A percentile compares a stretch with the other conserved stretches of the same genome.
Evolutionary conservation across 257 asterid genomes (phyloP).

Genomic region (Solanum peruvianum): DNA sequence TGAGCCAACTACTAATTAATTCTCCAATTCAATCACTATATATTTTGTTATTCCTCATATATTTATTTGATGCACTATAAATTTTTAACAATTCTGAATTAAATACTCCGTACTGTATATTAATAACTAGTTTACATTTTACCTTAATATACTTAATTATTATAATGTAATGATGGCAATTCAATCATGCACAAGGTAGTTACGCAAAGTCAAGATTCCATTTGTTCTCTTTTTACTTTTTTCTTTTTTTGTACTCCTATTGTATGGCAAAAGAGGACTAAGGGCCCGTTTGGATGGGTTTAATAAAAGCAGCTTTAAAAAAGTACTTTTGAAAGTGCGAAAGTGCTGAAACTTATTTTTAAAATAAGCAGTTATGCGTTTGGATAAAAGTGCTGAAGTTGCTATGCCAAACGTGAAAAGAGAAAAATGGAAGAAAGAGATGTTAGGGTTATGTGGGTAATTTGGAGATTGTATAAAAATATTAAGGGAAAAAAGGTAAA

Average conservation of each 20-base stretch:
- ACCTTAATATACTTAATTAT: neutral
- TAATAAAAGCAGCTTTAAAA: too few species aligned
- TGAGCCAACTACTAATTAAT: neutral
- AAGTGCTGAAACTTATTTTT: too few species aligned
- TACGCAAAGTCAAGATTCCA: neutral
- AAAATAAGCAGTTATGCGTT: too few species aligned
- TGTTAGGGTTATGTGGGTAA: too few species aligned
- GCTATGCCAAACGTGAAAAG: too few species aligned
- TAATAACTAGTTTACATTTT: neutral
- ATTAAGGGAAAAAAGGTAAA: too few species aligned
- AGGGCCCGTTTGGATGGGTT: too few species aligned
- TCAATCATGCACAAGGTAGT: neutral
- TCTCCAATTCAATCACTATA: neutral
- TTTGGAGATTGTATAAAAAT: too few species aligned
- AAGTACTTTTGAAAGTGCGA: too few species aligned
- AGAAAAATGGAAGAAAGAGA: too few species aligned
- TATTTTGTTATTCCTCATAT: neutral
- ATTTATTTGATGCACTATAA: neutral
- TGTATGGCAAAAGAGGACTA: neutral
- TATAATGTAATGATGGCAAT: neutral
- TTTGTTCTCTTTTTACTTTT: neutral
- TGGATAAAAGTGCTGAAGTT: too few species aligned
- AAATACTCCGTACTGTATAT: too few species aligned
- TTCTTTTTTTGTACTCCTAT: neutral
- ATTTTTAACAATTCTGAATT: neutral